Conservation (phyloP, 257 asterid species). For the Nicotiana noctiflora region DNA sequence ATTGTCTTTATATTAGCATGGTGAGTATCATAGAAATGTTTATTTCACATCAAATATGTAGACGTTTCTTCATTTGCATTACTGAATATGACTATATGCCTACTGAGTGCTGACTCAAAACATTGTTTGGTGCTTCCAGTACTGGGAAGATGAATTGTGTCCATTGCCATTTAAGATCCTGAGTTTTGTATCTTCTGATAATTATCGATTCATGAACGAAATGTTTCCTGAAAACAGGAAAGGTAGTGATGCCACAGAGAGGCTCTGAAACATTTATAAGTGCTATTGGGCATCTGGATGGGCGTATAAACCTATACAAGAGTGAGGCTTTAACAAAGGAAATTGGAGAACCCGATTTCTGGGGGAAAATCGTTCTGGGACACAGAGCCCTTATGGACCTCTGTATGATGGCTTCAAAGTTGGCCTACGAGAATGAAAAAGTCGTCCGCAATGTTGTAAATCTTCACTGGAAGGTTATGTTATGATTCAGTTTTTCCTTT, state of each 20-base stretch:
- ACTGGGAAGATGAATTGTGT: too few relatives aligned
- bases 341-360: conserved; percentile 15
- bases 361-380: conserved; percentile 35
- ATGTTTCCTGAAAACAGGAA: conserved; percentile 38
- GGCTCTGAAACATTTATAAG: conserved; percentile 72
- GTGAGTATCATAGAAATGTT: background rate
- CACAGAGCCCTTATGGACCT: conserved; percentile 62
- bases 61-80: background rate
- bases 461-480: conserved; percentile 70
- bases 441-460: conserved; percentile 63
- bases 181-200: too few relatives aligned
- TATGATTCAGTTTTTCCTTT: background rate
- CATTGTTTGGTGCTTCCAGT: background rate
- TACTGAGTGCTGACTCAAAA: background rate
- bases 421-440: conserved; percentile 79
- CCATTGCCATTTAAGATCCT: too few relatives aligned
- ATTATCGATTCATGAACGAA: background rate
- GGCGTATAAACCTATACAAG: conserved; percentile 51
- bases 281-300: conserved; percentile 84
- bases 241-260: conserved; percentile 56
- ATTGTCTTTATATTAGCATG: background rate
- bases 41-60: background rate
- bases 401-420: conserved; percentile 81
- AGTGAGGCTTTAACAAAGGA: conserved; percentile 15
- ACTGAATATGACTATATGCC: background rate